Percentiles rank a stretch among this genome's conserved stretches.
These are phyloP conservation scores for Lasiosphaeris hirsuta DNA, from an alignment of 495 filamentous ascomycete genomes.

Conservation along the genomic window DNA sequence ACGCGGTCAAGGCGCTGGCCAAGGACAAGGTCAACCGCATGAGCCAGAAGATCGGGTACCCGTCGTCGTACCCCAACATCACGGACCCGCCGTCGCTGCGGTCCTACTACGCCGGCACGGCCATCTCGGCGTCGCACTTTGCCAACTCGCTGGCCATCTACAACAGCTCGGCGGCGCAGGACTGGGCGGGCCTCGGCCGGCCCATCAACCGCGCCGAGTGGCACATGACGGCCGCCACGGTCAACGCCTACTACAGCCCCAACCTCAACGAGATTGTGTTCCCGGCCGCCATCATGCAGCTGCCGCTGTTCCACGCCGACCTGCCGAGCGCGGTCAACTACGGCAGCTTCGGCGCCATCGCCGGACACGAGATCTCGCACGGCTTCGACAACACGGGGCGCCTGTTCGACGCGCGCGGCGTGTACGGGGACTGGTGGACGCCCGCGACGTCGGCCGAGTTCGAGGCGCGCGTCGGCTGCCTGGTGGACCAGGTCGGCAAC, in stretches of 20 bases:
- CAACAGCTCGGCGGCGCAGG: constrained; percentile 25
- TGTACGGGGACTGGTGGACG: constrained; percentile 69
- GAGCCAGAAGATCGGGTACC: constrained; percentile 71
- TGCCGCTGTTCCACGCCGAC: constrained; percentile 60
- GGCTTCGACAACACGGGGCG: constrained; percentile 69
- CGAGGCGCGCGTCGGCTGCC: constrained; percentile 60
- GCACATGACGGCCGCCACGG: constrained; percentile 58
- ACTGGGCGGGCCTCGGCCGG: constrained; percentile 58
- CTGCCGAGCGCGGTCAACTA: constrained; percentile 66
- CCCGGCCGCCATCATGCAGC: constrained; percentile 71
- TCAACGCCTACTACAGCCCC: constrained; percentile 63
- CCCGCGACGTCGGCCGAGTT: constrained; percentile 55
- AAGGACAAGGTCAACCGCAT: constrained; percentile 69
- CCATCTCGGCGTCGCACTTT: constrained; percentile 56
- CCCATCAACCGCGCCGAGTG: constrained; percentile 61
- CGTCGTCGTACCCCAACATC: constrained; percentile 50
- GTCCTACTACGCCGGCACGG: constrained; percentile 55
- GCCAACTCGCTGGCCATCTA: constrained; percentile 54
- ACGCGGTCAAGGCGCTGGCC: constrained; percentile 58
- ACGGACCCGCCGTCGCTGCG: constrained; percentile 45
- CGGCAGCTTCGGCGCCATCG: constrained; percentile 52
- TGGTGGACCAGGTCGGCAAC: constrained; percentile 64
- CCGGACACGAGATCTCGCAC: constrained; percentile 63
- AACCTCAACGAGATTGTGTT: constrained; percentile 67
- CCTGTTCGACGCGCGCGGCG: constrained; percentile 64